Evolutionary conservation across 352 stramenopile genomes (phyloP).

Genomic region (Pythium volutum): DNA sequence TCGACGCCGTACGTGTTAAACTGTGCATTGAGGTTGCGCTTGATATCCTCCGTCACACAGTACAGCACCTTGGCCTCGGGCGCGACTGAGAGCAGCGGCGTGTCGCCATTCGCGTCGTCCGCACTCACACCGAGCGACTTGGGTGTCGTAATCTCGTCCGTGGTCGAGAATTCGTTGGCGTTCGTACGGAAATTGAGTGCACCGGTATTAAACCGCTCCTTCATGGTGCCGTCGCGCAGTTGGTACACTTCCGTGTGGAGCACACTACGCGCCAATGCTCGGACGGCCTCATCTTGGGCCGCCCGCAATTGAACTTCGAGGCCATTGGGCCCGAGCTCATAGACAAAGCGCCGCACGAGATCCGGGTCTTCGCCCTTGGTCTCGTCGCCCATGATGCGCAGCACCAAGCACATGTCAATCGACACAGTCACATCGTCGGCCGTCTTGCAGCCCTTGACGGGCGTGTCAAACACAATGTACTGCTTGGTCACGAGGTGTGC

Average conservation of each 20-base stretch:
- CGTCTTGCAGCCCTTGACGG: conserved; percentile 88
- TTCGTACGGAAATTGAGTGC: conserved; percentile 28
- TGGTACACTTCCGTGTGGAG: conserved; percentile 88
- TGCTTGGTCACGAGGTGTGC: conserved; percentile 89
- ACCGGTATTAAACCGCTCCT: conserved; percentile 60
- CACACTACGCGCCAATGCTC: conserved; percentile 77
- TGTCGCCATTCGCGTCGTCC: conserved; percentile 18
- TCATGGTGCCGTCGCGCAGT: conserved; percentile 70
- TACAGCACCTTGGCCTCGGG: conserved; percentile 31
- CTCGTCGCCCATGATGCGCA: conserved; percentile 88
- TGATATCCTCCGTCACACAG: conserved; percentile 64
- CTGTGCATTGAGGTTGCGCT: conserved; percentile 58
- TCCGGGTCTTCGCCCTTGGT: conserved; percentile 77
- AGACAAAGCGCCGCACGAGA: conserved; percentile 87
- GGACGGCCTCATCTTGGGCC: conserved; percentile 80
- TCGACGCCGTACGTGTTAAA: conserved; percentile 74
- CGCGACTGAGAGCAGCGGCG: conserved; percentile 5
- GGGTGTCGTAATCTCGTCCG: conserved; percentile 23
- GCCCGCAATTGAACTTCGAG: conserved; percentile 83
- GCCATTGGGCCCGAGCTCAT: conserved; percentile 80
- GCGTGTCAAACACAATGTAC: conserved; percentile 85
- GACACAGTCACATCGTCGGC: conserved; percentile 83
- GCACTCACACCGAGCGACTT: conserved; percentile 19
- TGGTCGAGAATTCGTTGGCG: conserved; percentile 13
- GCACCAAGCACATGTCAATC: conserved; percentile 87